These are phyloP conservation scores for Pleurotus tuoliensis DNA, from an alignment of 768 basidiomycete genomes.

Conservation along the genomic window DNA sequence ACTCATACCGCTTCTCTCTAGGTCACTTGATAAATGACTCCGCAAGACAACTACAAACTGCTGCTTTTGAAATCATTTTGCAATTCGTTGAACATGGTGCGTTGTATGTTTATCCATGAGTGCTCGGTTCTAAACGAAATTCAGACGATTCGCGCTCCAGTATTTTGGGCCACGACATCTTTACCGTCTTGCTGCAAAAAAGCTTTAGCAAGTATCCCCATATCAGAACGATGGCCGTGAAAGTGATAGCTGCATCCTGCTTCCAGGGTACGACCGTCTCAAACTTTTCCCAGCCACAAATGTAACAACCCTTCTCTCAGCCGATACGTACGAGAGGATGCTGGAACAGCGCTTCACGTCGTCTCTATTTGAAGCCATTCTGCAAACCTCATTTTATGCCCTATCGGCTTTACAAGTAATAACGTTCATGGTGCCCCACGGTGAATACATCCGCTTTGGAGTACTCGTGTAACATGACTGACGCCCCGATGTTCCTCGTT, in stretches of 20 bases:
- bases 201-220: not conserved
- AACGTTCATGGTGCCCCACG: not conserved
- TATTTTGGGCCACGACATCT: not conserved
- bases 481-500: not conserved
- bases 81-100: not conserved
- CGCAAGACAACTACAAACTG: not conserved
- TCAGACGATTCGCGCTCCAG: not conserved
- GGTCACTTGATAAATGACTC: not conserved
- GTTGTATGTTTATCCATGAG: not conserved
- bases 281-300: not conserved
- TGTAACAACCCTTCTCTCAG: not conserved
- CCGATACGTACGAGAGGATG: not conserved
- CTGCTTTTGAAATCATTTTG: not conserved
- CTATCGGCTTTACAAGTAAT: not conserved
- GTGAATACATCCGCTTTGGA: not conserved
- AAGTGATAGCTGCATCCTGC: not conserved
- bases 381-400: not conserved
- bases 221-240: not conserved
- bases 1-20: not conserved
- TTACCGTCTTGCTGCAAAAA: not conserved
- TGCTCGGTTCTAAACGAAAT: not conserved
- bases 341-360: not conserved
- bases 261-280: not conserved
- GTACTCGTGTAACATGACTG: too few species aligned
- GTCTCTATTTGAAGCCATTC: not conserved